A percentile compares a stretch with the other conserved stretches of the same genome.
phyloP scores from a whole-genome alignment of 2,329 filamentous ascomycete genomes.

The Dendryphion nanum region DNA sequence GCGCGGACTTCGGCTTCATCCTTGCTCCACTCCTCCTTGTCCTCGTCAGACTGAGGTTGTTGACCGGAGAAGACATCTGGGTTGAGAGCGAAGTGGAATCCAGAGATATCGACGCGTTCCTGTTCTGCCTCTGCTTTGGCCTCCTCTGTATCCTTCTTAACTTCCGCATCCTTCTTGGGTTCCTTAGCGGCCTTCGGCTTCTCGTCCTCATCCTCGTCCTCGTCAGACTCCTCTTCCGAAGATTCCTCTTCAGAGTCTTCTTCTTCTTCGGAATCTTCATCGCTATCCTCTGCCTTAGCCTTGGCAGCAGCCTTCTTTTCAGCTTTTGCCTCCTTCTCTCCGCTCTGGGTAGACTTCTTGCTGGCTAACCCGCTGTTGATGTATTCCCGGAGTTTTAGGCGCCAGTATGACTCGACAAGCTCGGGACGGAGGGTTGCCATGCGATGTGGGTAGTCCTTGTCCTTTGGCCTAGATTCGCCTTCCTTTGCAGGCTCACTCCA shows the following conservation, averaged over 20 bases:
- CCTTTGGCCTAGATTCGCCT: conserved; percentile 50
- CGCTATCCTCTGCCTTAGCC: conserved; percentile 25
- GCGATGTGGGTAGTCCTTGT: conserved; percentile 77
- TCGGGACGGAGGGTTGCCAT: conserved; percentile 95
- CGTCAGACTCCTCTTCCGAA: conserved; percentile 22
- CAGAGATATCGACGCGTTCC: conserved; percentile 78
- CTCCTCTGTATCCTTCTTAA: conserved; percentile 24
- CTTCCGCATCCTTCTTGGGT: conserved; percentile 5
- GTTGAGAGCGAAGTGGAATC: conserved; percentile 86
- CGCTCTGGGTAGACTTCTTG: conserved; percentile 25
- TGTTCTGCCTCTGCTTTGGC: conserved; percentile 45
- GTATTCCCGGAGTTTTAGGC: conserved; percentile 84
- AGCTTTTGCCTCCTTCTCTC: conserved; percentile 28
- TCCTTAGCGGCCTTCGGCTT: conserved; percentile 39
- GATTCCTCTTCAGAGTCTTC: conserved; percentile 20
- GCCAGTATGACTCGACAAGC: conserved; percentile 81
- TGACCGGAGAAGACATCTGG: conserved; percentile 95
- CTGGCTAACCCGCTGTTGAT: conserved; percentile 70
- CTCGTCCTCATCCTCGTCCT: conserved; percentile 34
- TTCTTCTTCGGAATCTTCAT: conserved; percentile 34
- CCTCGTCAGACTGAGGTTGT: conserved; percentile 81
- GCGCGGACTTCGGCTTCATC: conserved; percentile 88
- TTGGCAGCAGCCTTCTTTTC: conserved; percentile 26
- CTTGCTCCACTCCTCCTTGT: conserved; percentile 76
- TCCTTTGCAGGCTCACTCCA: conserved; percentile 44